A percentile compares a stretch with the other conserved stretches of the same genome.
phyloP scores from a whole-genome alignment of 140 eudicot genomes.

The Flaveria floridana region DNA sequence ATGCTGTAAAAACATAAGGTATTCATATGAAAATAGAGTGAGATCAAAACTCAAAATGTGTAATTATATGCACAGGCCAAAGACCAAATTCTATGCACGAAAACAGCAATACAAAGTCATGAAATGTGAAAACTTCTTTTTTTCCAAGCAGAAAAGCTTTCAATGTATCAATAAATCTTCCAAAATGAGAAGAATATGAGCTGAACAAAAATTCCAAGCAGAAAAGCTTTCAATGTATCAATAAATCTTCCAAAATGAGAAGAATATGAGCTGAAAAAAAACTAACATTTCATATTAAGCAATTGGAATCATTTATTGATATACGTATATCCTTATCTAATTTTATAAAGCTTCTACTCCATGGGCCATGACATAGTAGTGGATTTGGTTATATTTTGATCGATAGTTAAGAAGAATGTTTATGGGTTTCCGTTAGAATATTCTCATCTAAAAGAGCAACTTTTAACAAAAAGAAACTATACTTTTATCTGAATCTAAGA shows the following conservation, averaged over 20 bases:
- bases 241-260: neutral
- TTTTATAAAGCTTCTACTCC: neutral
- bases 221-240: neutral
- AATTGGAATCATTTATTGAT: neutral
- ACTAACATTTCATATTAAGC: neutral
- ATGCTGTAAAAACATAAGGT: slow-evolving; percentile 4
- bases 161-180: neutral
- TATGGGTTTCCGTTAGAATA: neutral
- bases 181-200: neutral
- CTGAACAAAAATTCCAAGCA: neutral
- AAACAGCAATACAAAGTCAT: neutral
- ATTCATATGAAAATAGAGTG: neutral
- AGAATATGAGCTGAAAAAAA: neutral
- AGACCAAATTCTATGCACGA: neutral
- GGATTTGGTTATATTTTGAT: neutral
- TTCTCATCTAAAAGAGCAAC: neutral
- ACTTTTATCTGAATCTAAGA: neutral
- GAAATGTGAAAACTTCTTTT: neutral
- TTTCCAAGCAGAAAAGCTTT: neutral
- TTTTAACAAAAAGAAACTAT: neutral
- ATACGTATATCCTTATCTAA: neutral
- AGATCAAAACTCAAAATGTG: neutral
- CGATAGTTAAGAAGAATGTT: neutral
- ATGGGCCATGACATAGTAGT: neutral
- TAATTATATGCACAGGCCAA: neutral